Conservation (phyloP, 345 rosid species). For the Lepidium sativum region DNA sequence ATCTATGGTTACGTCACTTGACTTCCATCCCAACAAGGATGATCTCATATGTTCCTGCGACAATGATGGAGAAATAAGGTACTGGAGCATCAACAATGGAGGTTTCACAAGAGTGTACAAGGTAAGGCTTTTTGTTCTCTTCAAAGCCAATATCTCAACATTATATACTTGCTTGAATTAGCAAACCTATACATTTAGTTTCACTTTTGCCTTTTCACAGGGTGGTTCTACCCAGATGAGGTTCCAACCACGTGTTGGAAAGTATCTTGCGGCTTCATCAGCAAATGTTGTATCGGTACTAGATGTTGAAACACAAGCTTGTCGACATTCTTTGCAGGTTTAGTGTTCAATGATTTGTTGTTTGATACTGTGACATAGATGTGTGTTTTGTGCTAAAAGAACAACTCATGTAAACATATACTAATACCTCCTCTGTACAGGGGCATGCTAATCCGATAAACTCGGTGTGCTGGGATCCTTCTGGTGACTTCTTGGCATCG, state of each 20-base stretch:
- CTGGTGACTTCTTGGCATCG: slow-evolving; percentile 78
- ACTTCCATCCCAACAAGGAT: slow-evolving; percentile 84
- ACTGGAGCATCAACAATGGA: slow-evolving; percentile 87
- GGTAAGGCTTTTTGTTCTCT: slow-evolving; percentile 40
- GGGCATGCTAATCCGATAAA: slow-evolving; percentile 71
- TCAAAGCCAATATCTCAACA: neutral
- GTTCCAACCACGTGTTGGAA: slow-evolving; percentile 87
- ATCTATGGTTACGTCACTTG: slow-evolving; percentile 64
- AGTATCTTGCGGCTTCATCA: slow-evolving; percentile 84
- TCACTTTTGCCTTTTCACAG: slow-evolving; percentile 23
- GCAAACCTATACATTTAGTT: neutral
- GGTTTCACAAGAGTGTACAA: slow-evolving; percentile 65
- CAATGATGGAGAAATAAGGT: slow-evolving; percentile 80
- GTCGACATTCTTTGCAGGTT: slow-evolving; percentile 73
- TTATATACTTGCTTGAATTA: neutral
- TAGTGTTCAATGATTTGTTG: neutral
- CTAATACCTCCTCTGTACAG: slow-evolving; percentile 24
- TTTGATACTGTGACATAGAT: neutral
- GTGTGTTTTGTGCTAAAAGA: neutral
- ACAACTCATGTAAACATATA: neutral
- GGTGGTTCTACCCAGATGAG: slow-evolving; percentile 82
- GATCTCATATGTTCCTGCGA: slow-evolving; percentile 97
- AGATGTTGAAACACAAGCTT: slow-evolving; percentile 77
- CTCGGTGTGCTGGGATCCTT: slow-evolving; percentile 89
- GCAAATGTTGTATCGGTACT: slow-evolving; percentile 76